A percentile compares a stretch with the other conserved stretches of the same genome.
Evolutionary conservation across 2,329 filamentous ascomycete genomes (phyloP).

Genomic region (Scedosporium aurantiacum): DNA sequence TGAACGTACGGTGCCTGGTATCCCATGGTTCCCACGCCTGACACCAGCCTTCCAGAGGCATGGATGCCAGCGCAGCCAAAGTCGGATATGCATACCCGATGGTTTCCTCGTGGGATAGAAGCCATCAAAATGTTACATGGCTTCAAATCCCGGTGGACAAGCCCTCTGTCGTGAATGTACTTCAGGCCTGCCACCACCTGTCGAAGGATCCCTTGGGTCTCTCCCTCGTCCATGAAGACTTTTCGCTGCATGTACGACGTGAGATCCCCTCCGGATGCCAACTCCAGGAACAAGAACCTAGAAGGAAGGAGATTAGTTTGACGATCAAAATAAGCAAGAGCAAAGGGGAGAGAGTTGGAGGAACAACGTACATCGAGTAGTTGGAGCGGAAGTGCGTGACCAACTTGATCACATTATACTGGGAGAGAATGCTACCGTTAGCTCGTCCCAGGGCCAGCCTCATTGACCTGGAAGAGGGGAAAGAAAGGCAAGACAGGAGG

Average conservation of each 20-base stretch:
- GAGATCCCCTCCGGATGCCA: slow-evolving; percentile 44
- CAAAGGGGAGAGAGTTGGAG: slow-evolving; percentile 35
- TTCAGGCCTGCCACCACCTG: slow-evolving; percentile 34
- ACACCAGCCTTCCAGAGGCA: slow-evolving; percentile 29
- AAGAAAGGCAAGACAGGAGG: neutral
- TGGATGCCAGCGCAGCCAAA: slow-evolving; percentile 37
- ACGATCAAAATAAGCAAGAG: slow-evolving; percentile 35
- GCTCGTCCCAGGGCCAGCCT: neutral
- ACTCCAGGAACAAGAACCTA: slow-evolving; percentile 45
- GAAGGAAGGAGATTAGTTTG: slow-evolving; percentile 34
- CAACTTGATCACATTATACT: slow-evolving; percentile 5
- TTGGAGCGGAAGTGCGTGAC: neutral
- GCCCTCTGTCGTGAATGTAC: slow-evolving; percentile 37
- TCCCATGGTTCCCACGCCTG: slow-evolving; percentile 31
- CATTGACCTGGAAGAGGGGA: neutral
- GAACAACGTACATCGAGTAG: slow-evolving; percentile 9
- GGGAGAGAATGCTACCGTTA: neutral
- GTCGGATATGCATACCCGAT: slow-evolving; percentile 39
- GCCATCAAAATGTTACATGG: slow-evolving; percentile 42
- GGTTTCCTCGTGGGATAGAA: slow-evolving; percentile 29
- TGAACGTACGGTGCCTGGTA: slow-evolving; percentile 40
- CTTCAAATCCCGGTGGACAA: slow-evolving; percentile 44
- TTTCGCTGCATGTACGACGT: slow-evolving; percentile 33
- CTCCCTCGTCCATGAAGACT: slow-evolving; percentile 26
- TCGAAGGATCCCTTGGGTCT: slow-evolving; percentile 27